Base-by-base conservation (phyloP, 2,329 filamentous ascomycete genomes). In the Cladosporium sp. region DNA sequence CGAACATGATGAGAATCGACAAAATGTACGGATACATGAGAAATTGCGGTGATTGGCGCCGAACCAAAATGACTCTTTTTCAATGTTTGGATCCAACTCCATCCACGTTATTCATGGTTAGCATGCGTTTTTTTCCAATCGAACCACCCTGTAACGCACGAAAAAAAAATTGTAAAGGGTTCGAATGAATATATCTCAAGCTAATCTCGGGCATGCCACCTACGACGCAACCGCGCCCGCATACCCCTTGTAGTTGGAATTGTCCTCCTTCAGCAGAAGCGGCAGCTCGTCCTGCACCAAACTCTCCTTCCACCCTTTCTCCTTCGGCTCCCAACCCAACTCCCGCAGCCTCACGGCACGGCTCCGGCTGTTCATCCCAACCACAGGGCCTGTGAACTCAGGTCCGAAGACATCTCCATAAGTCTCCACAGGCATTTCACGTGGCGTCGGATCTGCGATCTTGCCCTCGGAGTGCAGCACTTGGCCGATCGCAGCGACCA, bases 241-340 rank as follows among this genome's bases (percentile, higher is more conserved):
- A 59, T 65, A 61, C 2, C 60, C 62, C 22, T 39, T 20, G 19
- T 49, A 56, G 5, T 12, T 28, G 2, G 54, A 56, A 2, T 28
- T 20, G 19, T 56, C 54, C 51, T 68, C 68, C 52, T 64, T 67
- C 57, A 70, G 40, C 28, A 72, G 62, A 52, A 69, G 58, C 1
- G 76, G 74, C 43, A 79, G 60, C 67, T 80, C 78, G 63, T 80
- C 78, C 59, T 77, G 68, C 11, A 70, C 59, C 51, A 70, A 75
- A 49, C 72, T 74, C 19, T 72, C 66, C 61, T 64, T 68, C 63
- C 74, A 74, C 6, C 67, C 67, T 69, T 79, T 80, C 69, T 80
- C 77, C 11, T 61, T 65, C 0, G 79, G 72, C 64, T 74, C 65
- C 79, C 78, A 81, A 0, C 78, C 77, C 58, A 81, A 57, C 60